A percentile compares a stretch with the other conserved stretches of the same genome.
Evolutionary conservation across 2,329 filamentous ascomycete genomes (phyloP).

Genomic region (Cyphellophora attinorum): DNA sequence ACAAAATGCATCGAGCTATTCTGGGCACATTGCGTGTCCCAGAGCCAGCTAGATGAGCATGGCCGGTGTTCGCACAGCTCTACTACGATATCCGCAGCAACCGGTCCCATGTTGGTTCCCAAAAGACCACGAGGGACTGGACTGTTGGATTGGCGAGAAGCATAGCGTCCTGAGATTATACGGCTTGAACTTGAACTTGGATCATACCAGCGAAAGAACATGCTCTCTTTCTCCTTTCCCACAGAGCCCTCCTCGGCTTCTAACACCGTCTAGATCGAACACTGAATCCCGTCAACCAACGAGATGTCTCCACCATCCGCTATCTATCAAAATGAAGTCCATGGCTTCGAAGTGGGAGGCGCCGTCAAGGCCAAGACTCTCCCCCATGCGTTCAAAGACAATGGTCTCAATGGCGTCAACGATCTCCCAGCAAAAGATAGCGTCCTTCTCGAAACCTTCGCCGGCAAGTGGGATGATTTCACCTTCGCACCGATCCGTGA

Average conservation of each 20-base stretch:
- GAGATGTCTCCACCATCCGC: conserved; percentile 74
- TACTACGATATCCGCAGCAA: too few species aligned
- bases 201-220: conserved; percentile 99
- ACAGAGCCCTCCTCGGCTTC: conserved; percentile 2
- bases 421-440: conserved; percentile 27
- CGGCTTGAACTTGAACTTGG: conserved; percentile 94
- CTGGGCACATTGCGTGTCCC: background rate
- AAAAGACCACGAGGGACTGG: too few species aligned
- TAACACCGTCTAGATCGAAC: background rate
- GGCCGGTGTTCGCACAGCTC: background rate
- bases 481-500: conserved; percentile 80
- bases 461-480: conserved; percentile 72
- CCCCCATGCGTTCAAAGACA: conserved; percentile 34
- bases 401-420: conserved; percentile 25
- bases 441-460: conserved; percentile 55
- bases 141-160: background rate
- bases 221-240: conserved; percentile 50
- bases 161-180: conserved; percentile 70
- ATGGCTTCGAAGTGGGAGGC: conserved; percentile 6
- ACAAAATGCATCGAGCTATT: conserved; percentile 1
- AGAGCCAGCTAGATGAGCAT: background rate
- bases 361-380: conserved; percentile 35
- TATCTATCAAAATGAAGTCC: conserved; percentile 41
- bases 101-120: too few species aligned
- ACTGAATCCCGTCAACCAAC: conserved; percentile 21